Conservation (phyloP, 2,329 filamentous ascomycete genomes). For the Aureobasidium zeae region DNA sequence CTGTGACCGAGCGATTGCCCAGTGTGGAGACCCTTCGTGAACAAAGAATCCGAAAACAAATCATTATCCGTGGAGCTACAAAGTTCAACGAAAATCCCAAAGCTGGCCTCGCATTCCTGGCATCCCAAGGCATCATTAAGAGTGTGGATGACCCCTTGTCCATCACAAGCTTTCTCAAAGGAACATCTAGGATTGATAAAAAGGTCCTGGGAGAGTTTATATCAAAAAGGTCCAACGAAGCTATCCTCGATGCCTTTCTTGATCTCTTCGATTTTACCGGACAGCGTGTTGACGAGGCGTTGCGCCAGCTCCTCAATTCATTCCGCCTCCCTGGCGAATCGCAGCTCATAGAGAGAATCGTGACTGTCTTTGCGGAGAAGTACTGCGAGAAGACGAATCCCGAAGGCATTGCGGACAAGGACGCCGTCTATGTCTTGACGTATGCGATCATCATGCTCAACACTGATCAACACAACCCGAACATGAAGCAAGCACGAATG, state of each 20-base stretch:
- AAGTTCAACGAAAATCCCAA: slow-evolving; percentile 97
- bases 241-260: slow-evolving; percentile 75
- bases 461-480: slow-evolving; percentile 93
- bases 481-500: slow-evolving; percentile 80
- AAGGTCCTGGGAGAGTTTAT: slow-evolving; percentile 84
- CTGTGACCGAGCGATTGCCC: slow-evolving; percentile 55
- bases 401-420: slow-evolving; percentile 70
- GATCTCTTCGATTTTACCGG: slow-evolving; percentile 78
- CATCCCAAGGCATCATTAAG: slow-evolving; percentile 75
- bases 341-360: slow-evolving; percentile 82
- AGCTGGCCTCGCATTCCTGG: slow-evolving; percentile 74
- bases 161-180: slow-evolving; percentile 78
- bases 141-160: slow-evolving; percentile 63
- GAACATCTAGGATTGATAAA: slow-evolving; percentile 82
- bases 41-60: slow-evolving; percentile 70
- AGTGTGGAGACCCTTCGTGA: slow-evolving; percentile 56
- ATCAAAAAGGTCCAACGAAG: slow-evolving; percentile 81
- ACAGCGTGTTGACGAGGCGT: slow-evolving; percentile 81
- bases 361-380: slow-evolving; percentile 76
- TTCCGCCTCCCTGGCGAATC: slow-evolving; percentile 94
- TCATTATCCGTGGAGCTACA: slow-evolving; percentile 75
- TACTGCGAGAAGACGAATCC: slow-evolving; percentile 65
- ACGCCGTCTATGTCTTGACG: slow-evolving; percentile 80
- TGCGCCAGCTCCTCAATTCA: slow-evolving; percentile 76
- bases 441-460: slow-evolving; percentile 98